Evolutionary conservation across 2,329 filamentous ascomycete genomes (phyloP).

Genomic region (Aspergillus sp.): DNA sequence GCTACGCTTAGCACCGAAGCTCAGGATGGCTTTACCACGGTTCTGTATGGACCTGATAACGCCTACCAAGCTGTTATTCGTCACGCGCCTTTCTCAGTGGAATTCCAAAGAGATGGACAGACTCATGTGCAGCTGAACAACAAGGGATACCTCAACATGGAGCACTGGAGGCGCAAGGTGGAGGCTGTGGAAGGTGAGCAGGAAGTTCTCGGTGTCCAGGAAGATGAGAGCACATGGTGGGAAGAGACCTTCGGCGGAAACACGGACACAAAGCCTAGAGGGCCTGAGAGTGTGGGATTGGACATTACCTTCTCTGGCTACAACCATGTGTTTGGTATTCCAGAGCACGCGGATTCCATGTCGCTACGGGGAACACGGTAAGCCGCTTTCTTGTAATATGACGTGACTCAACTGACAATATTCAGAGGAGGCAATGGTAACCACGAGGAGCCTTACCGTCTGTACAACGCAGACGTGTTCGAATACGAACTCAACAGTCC

Average conservation of each 20-base stretch:
- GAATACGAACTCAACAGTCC: slow-evolving; percentile 97
- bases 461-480: slow-evolving; percentile 97
- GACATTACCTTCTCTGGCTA: slow-evolving; percentile 94
- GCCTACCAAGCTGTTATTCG: slow-evolving; percentile 82
- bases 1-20: slow-evolving; percentile 71
- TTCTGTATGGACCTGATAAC: slow-evolving; percentile 77
- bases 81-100: slow-evolving; percentile 80
- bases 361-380: slow-evolving; percentile 86
- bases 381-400: slow-evolving; percentile 2
- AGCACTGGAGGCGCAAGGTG: slow-evolving; percentile 91
- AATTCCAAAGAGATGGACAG: slow-evolving; percentile 82
- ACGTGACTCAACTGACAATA: slow-evolving; percentile 26
- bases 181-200: slow-evolving; percentile 64
- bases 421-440: slow-evolving; percentile 76
- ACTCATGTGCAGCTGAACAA: slow-evolving; percentile 89
- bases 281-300: slow-evolving; percentile 86
- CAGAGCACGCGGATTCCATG: slow-evolving; percentile 86
- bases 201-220: slow-evolving; percentile 43
- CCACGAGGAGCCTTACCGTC: slow-evolving; percentile 84
- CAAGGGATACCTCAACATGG: slow-evolving; percentile 86
- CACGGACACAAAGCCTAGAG: slow-evolving; percentile 92
- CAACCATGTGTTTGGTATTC: slow-evolving; percentile 90
- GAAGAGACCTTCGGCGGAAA: slow-evolving; percentile 95
- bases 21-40: slow-evolving; percentile 68
- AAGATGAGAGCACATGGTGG: slow-evolving; percentile 89